Evolutionary conservation across 1,284 basidiomycete species (phyloP), one percentile per base, ranked within the genome.

Genomic region (Ganoderma resinaceum): DNA sequence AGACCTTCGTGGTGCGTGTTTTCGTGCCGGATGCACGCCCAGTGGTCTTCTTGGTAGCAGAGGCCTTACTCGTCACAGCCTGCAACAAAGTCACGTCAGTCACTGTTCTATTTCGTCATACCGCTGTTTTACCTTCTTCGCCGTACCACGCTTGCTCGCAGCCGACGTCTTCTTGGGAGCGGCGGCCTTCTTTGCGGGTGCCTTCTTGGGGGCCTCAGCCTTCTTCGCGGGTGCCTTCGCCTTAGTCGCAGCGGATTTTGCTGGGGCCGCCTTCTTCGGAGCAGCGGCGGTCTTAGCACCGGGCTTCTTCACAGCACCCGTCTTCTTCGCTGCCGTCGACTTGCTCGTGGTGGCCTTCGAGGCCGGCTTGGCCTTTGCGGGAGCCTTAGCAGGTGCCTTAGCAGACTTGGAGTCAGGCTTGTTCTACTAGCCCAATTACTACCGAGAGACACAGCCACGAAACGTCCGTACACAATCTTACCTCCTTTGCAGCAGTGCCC

Each of bases 401-500:
- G 73, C 64, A 66, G 76, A 23, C 72, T 78, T 78, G 8, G 75
- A 67, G 46, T 85, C 81, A 53, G 89, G 89, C 75, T 91, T 90
- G 78, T 90, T 90, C 89, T 91, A 63, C 23, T 35, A 37, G 37
- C 66, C 58, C 60, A 53, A 58, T 74, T 61, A 68, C 68, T 76
- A 73, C 62, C 70, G 70, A 63, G 29, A 14, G 12, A 66, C 66
- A 70, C 53, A 63, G 42, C 65, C 68, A 55, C 65, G 58, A 53
- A 23, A n/a, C 53, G 18, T 29, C 42, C 61, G 33, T 40, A 20
- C 31, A 49, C 6, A 23, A 53, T 66, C 80, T 68, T 77, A 92
- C 91, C 90, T 94, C 93, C 82, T 94, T 93, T 62, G 86, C 81
- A 55, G 85, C 84, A 49, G 84, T 82, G 18, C 83, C 78, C 72